Conservation (phyloP, 2,329 filamentous ascomycete species). For the Diaporthe sp. region DNA sequence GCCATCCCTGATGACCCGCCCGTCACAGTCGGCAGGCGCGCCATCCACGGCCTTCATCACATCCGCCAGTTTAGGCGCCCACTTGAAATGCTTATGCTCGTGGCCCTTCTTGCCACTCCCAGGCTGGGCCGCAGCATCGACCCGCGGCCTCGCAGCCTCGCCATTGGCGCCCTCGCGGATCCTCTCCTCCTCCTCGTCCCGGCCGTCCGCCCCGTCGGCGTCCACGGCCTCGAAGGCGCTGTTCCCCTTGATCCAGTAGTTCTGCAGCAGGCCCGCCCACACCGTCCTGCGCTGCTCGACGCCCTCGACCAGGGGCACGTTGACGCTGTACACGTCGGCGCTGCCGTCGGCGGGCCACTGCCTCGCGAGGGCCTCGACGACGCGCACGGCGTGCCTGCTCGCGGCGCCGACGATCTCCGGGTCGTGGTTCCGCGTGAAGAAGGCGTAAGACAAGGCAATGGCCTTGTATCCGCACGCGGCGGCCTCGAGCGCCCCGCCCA, state of each 20-base stretch:
- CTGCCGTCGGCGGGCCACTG: slow-evolving; percentile 77
- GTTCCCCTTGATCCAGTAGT: slow-evolving; percentile 82
- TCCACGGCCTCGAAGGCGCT: slow-evolving; percentile 89
- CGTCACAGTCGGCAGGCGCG: slow-evolving; percentile 85
- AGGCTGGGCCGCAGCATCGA: slow-evolving; percentile 49
- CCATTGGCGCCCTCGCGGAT: slow-evolving; percentile 76
- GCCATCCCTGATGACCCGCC: slow-evolving; percentile 90
- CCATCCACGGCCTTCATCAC: slow-evolving; percentile 90
- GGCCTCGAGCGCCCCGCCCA: slow-evolving; percentile 83
- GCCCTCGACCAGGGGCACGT: slow-evolving; percentile 86
- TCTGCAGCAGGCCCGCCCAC: slow-evolving; percentile 91
- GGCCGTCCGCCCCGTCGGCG: slow-evolving; percentile 72
- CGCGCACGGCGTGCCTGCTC: slow-evolving; percentile 77
- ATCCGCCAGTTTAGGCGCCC: slow-evolving; percentile 88
- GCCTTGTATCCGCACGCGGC: slow-evolving; percentile 77
- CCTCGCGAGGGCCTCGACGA: slow-evolving; percentile 82
- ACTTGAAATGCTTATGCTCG: slow-evolving; percentile 91
- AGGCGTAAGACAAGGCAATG: slow-evolving; percentile 91
- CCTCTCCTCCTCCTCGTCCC: slow-evolving; percentile 78
- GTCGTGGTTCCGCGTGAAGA: slow-evolving; percentile 88
- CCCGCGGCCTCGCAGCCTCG: slow-evolving; percentile 48
- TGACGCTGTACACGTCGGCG: slow-evolving; percentile 90
- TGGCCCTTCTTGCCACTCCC: slow-evolving; percentile 59
- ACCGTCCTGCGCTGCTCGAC: slow-evolving; percentile 79
- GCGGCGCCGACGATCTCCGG: slow-evolving; percentile 83